Percentiles rank a stretch among this genome's conserved stretches.
phyloP scores from a whole-genome alignment of 805 yeast genomes.

The Starmerella vaccinii region DNA sequence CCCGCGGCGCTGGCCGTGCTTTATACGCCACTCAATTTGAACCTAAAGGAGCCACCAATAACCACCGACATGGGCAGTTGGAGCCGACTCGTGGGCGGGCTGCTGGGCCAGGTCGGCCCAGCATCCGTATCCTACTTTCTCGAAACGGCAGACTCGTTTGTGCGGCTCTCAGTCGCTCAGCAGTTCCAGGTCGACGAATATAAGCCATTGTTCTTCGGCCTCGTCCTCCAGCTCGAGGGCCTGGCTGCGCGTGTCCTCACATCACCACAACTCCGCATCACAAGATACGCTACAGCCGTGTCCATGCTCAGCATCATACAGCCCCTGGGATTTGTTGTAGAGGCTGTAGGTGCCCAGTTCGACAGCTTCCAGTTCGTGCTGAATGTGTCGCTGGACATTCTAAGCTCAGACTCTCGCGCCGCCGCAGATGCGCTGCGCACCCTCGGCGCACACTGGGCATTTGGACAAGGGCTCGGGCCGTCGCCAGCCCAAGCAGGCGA shows the following conservation, averaged over 20 bases:
- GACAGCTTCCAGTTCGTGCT: conserved; percentile 20
- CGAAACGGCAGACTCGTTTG: conserved; percentile 7
- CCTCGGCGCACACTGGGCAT: conserved; percentile 12
- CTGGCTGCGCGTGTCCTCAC: conserved; percentile 13
- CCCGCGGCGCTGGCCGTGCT: background rate
- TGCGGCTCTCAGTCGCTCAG: conserved; percentile 9
- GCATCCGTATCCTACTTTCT: conserved; percentile 1
- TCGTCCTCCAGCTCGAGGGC: conserved; percentile 21
- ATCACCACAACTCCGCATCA: background rate
- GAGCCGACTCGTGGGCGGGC: conserved; percentile 17
- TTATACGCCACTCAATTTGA: conserved; percentile 11
- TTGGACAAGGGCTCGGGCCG: conserved; percentile 7
- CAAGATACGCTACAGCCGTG: conserved; percentile 4
- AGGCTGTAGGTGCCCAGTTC: conserved; percentile 16
- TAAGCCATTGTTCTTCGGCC: conserved; percentile 20
- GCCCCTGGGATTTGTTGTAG: conserved; percentile 20
- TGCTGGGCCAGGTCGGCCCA: conserved; percentile 1
- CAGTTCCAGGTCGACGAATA: conserved; percentile 1
- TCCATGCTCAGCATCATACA: conserved; percentile 15
- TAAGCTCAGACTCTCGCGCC: conserved; percentile 4
- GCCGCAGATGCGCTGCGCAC: conserved; percentile 6
- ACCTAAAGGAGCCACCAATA: background rate
- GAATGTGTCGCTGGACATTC: conserved; percentile 16
- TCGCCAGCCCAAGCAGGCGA: conserved; percentile 16
- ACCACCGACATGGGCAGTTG: conserved; percentile 19